phyloP scores from a whole-genome alignment of 2,329 filamentous ascomycete species.

The Diplodia corticola region DNA sequence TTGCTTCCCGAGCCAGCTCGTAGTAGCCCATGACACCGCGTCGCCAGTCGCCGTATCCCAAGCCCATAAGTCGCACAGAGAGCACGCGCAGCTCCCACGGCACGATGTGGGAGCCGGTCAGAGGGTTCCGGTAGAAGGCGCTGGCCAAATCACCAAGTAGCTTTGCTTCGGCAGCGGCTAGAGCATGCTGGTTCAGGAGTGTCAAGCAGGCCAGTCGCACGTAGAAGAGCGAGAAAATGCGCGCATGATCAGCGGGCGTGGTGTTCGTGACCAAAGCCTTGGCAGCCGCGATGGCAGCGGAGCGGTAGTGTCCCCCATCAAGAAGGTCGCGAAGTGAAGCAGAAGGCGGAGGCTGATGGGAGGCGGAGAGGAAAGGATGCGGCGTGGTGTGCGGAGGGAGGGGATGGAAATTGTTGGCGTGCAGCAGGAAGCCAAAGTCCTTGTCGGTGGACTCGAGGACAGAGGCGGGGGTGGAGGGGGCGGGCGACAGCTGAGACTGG shows the following conservation, averaged over 20 bases:
- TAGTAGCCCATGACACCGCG: slow-evolving; percentile 88
- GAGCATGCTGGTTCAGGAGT: slow-evolving; percentile 65
- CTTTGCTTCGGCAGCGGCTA: slow-evolving; percentile 62
- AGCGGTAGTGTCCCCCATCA: slow-evolving; percentile 72
- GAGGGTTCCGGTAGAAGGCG: slow-evolving; percentile 50
- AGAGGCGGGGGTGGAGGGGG: slow-evolving; percentile 29
- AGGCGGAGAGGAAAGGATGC: slow-evolving; percentile 67
- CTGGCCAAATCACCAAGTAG: slow-evolving; percentile 63
- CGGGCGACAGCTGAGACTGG: slow-evolving; percentile 27
- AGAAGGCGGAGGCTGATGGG: slow-evolving; percentile 58
- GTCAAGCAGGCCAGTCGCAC: slow-evolving; percentile 79
- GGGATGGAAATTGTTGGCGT: slow-evolving; percentile 79
- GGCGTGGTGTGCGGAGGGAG: slow-evolving; percentile 65
- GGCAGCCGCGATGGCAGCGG: slow-evolving; percentile 69
- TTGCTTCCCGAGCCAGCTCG: slow-evolving; percentile 78
- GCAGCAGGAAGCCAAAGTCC: slow-evolving; percentile 78
- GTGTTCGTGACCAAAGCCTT: slow-evolving; percentile 57
- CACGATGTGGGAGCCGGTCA: slow-evolving; percentile 59
- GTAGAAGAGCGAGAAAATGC: slow-evolving; percentile 78
- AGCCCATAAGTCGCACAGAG: slow-evolving; percentile 77
- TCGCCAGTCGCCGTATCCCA: slow-evolving; percentile 81
- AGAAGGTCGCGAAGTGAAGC: slow-evolving; percentile 70
- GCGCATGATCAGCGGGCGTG: slow-evolving; percentile 58
- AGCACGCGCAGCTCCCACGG: slow-evolving; percentile 87
- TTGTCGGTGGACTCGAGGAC: slow-evolving; percentile 51